Evolutionary conservation across 2,329 filamentous ascomycete species (phyloP).

Genomic region (Diaporthe ampelina): DNA sequence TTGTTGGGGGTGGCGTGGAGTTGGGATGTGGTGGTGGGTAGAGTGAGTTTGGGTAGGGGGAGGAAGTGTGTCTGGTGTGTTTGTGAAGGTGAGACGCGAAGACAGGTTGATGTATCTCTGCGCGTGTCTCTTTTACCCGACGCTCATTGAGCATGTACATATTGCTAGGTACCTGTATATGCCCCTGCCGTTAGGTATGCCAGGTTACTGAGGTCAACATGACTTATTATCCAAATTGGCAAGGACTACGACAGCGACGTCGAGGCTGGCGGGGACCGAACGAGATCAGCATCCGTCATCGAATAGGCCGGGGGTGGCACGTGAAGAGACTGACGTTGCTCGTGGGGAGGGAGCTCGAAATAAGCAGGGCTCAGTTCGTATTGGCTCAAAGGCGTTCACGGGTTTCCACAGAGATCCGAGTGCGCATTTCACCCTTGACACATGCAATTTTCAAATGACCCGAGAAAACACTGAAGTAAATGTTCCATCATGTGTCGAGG

Average conservation of each 20-base stretch:
- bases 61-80: too few species aligned
- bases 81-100: too few species aligned
- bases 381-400: neutral
- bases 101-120: too few species aligned
- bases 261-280: too few species aligned
- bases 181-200: neutral
- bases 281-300: too few species aligned
- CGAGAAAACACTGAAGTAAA: slow-evolving; percentile 31
- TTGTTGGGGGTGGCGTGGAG: neutral
- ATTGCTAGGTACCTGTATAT: neutral
- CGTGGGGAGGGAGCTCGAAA: neutral
- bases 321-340: too few species aligned
- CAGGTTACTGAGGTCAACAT: neutral
- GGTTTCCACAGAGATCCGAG: neutral
- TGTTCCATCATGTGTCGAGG: slow-evolving; percentile 37
- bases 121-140: neutral
- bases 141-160: neutral
- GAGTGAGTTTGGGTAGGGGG: too few species aligned
- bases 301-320: neutral
- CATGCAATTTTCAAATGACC: neutral
- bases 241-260: neutral
- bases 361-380: neutral
- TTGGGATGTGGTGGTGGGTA: neutral
- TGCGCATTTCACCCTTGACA: slow-evolving; percentile 12
- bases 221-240: neutral